Conservation (phyloP, 306 rosid species). For the Prinsepia uniflora region DNA sequence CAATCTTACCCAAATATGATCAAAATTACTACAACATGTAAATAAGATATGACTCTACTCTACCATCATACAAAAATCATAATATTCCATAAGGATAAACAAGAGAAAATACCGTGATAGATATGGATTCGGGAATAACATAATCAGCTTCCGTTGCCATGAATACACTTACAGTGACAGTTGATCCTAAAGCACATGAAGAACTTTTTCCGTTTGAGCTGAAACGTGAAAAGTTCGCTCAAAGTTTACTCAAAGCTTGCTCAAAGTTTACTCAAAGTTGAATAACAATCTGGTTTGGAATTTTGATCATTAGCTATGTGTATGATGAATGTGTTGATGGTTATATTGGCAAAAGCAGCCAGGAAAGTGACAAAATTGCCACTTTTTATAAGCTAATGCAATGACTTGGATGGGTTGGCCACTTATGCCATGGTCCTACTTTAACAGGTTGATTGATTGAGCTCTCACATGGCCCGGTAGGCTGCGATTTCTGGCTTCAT, state of each 20-base stretch:
- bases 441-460: slow-evolving; percentile 37
- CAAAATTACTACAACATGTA: background rate
- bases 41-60: background rate
- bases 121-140: slow-evolving; percentile 25
- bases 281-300: background rate
- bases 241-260: background rate
- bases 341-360: slow-evolving; percentile 28
- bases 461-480: slow-evolving; percentile 35
- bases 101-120: slow-evolving; percentile 38
- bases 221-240: slow-evolving; percentile 14
- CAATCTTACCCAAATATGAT: background rate
- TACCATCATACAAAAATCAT: background rate
- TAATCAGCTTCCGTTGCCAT: slow-evolving; percentile 45
- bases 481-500: slow-evolving; percentile 20
- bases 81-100: slow-evolving; percentile 2
- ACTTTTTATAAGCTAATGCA: slow-evolving; percentile 27
- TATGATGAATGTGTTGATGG: slow-evolving; percentile 19
- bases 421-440: slow-evolving; percentile 50
- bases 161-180: slow-evolving; percentile 23
- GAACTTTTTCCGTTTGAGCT: slow-evolving; percentile 13
- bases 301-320: slow-evolving; percentile 19
- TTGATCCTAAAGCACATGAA: slow-evolving; percentile 24
- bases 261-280: slow-evolving; percentile 1
- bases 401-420: slow-evolving; percentile 46
- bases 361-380: slow-evolving; percentile 43